Base-by-base conservation (phyloP, 495 filamentous ascomycete genomes). In the Aspergillus kassunensis region DNA sequence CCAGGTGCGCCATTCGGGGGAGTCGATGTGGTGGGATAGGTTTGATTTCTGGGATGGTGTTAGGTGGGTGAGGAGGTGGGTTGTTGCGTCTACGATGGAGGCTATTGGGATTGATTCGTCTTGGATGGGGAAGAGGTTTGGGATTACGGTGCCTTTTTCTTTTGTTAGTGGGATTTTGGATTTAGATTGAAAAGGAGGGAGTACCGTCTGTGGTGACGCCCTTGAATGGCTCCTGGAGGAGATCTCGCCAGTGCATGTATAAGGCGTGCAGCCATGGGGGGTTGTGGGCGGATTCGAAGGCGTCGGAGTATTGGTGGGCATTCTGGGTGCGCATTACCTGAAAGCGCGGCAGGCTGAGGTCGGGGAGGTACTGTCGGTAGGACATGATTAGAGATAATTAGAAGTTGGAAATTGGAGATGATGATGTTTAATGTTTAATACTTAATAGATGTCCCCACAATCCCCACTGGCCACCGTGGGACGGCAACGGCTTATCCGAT, bases 1-100 rank as follows among this genome's bases (percentile, higher is more conserved):
- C 86, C 86, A 89, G 12, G 82, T 75, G 44, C 85, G 79, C 83
- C 83, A 88, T 61, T 87, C 82, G 27, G 80, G 80, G 11, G 82
- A 82, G 72, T 87, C 81, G 64, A 87, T 77, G 67, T 86, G 80
- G 58, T 84, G 80, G 51, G 54, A 53, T 2, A 82, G 63, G 1
- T 62, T 58, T 46, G 71, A 54, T 41, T 66, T 71, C 55, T 88
- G 78, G 34, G 65, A 64, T 2, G 72, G 66, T 21, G 71, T 67
- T 4, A 85, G 66, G 5, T 67, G 54, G 18, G 60, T 44, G 3
- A 81, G 55, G 19, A 86, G 56, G 7, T 44, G 42, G 16, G 73
- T 53, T 2, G 79, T 74, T 2, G 79, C 69, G 9, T 67, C 44
- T 30, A 81, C 76, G 43, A 88, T 86, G 33, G 60, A 51, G 20